These are phyloP conservation scores for Geotrichum candidum DNA, from an alignment of 1,139 yeast species.

Conservation along the genomic window DNA sequence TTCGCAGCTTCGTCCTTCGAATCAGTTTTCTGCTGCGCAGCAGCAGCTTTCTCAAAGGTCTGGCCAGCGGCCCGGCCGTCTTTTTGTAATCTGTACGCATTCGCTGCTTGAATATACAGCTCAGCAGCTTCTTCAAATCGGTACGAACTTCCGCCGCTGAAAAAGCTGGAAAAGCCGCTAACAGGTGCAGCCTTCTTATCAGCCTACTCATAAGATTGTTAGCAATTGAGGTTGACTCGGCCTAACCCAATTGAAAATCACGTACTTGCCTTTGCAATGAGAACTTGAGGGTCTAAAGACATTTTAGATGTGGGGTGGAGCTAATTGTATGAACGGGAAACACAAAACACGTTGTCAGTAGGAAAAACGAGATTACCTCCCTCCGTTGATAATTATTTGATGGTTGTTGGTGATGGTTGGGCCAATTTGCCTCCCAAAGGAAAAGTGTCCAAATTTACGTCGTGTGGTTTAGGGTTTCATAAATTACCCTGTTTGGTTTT, in stretches of 20 bases:
- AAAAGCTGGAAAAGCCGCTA: conserved; percentile 60
- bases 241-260: background rate
- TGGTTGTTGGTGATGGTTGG: background rate
- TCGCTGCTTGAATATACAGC: conserved; percentile 84
- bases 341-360: background rate
- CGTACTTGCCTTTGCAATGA: conserved; percentile 19
- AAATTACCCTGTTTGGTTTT: background rate
- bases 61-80: conserved; percentile 63
- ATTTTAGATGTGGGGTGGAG: conserved; percentile 2
- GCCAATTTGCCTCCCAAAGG: background rate
- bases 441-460: background rate
- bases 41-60: conserved; percentile 81
- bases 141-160: conserved; percentile 61
- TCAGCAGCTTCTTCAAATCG: conserved; percentile 85
- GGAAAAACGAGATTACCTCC: background rate
- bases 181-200: conserved; percentile 65
- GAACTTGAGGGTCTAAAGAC: conserved; percentile 31
- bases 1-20: conserved; percentile 90
- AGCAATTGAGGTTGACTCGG: background rate
- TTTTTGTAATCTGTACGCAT: conserved; percentile 69
- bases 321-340: background rate
- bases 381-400: background rate
- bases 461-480: background rate
- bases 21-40: conserved; percentile 65
- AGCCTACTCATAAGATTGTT: conserved; percentile 43